Evolutionary conservation across 257 asterid species (phyloP), one percentile per base, ranked within the genome.

Genomic region (Nicotiana otophora): DNA sequence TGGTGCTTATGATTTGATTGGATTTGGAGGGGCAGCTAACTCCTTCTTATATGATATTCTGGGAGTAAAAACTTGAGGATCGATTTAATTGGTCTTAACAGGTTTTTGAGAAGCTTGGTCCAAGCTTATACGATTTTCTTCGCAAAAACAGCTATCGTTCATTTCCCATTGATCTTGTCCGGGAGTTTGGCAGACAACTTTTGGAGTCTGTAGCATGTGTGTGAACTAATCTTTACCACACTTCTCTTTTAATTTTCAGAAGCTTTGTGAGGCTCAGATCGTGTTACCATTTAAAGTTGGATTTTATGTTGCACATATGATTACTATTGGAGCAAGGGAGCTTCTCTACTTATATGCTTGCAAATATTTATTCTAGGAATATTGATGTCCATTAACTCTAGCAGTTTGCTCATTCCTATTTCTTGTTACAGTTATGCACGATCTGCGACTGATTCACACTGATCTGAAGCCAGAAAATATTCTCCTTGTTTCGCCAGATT

Each of bases 41-140:
- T 72, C 61, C 39, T 26, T 23, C 14, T 72, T 46, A n/a, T 46
- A 72, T 72, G 78, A 72, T 70, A 46, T 72, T 72, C 61, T 72
- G 79, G 61, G 61, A 42, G 61, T 72, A 46, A 72, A 70, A 72
- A 72, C 61, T 72, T 72, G 79, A 72, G 79, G 91, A 90, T 94
- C 88, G 87, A 88, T 89, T 88, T 88, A 87, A 88, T 91, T 94
- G 98, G 89, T 94, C 83, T 89, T 89, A 88, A 86, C 97, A 95
- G 99, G 99, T 95, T 76, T 95, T 95, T 91, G 99, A 95, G 99
- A 95, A 90, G 97, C 99, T 95, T 90, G 99, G 98, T 83, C 99
- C 98, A 88, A 94, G 98, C 90, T 92, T 95, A 89, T 95, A 93
- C 83, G 99, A 92, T 91, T 91, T 95, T 88, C 97, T 93, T 87